A percentile compares a stretch with the other conserved stretches of the same genome.
phyloP scores from a whole-genome alignment of 768 basidiomycete species.

The Mycena albidolilacea region DNA sequence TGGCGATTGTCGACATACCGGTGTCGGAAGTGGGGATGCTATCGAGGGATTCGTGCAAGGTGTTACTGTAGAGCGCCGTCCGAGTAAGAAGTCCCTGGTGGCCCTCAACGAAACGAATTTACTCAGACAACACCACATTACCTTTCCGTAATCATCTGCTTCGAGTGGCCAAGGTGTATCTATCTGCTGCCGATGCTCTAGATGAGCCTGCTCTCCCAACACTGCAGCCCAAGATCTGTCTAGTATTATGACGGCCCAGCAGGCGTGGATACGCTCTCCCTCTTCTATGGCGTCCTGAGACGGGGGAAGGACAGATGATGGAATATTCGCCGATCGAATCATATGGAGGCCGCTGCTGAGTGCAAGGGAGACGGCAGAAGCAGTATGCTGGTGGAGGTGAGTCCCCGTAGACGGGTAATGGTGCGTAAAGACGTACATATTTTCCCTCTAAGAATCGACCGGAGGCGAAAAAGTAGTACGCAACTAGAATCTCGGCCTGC shows the following conservation, averaged over 20 bases:
- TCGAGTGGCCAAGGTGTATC: slow-evolving; percentile 58
- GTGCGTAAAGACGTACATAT: slow-evolving; percentile 39
- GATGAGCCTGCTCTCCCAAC: slow-evolving; percentile 46
- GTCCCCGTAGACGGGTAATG: neutral
- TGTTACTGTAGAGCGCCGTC: slow-evolving; percentile 10
- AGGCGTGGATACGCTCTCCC: slow-evolving; percentile 54
- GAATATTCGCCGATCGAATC: slow-evolving; percentile 46
- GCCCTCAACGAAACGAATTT: neutral
- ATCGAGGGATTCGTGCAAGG: slow-evolving; percentile 6
- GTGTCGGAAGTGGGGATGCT: neutral
- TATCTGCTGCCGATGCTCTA: slow-evolving; percentile 18
- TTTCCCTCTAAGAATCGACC: slow-evolving; percentile 64
- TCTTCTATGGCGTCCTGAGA: slow-evolving; percentile 51
- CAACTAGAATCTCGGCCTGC: slow-evolving; percentile 69
- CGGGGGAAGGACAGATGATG: slow-evolving; percentile 46
- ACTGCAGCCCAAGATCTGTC: slow-evolving; percentile 61
- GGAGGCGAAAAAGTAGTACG: slow-evolving; percentile 67
- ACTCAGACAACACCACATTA: slow-evolving; percentile 22
- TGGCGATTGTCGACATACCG: slow-evolving; percentile 12
- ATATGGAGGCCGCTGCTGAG: slow-evolving; percentile 56
- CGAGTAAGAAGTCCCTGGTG: slow-evolving; percentile 5
- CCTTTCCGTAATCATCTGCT: slow-evolving; percentile 53
- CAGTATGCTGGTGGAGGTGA: slow-evolving; percentile 44
- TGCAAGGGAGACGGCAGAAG: slow-evolving; percentile 52
- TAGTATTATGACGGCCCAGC: slow-evolving; percentile 53